Base-by-base conservation (phyloP, 257 asterid genomes). In the Misopates orontium region DNA sequence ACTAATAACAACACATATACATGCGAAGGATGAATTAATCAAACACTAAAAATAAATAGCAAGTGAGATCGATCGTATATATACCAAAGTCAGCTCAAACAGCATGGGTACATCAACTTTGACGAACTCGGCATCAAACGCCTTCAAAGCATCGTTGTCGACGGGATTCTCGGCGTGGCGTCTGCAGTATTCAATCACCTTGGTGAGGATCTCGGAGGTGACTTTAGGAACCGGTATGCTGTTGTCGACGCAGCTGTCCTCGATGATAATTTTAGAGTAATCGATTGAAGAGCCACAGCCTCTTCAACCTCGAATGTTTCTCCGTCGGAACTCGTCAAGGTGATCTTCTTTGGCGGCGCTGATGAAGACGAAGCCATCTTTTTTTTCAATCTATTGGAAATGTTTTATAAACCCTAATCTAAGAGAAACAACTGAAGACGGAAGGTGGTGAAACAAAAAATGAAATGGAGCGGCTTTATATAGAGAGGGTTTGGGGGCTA, bases 1-100 rank as follows among this genome's bases (percentile, higher is more conserved):
- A n/a, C n/a, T n/a, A n/a, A n/a, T n/a, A 28, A 2, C 36, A 28
- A 28, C 36, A 28, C 36, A 28, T 2, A 28, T 28, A 28, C 36
- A 28, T 6, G 6, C 4, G 6, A 28, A 28, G 2, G 36, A 28
- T 28, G 36, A 2, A 28, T 2, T 28, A 6, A 6, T 28, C 36
- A 28, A 28, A 28, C n/a, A n/a, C 36, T 28, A 2, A 28, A 28
- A 28, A 28, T 28, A 28, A 2, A 28, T 28, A 28, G 36, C 2
- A 2, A 4, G 15, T 5, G 14, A 13, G 14, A 10, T 3, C 13
- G 11, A 7, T n/a, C n/a, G n/a, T n/a, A n/a, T n/a, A 0, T 9
- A 65, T 54, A 88, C 96, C 92, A 79, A 17, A 14, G 86, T 80
- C 18, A 88, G 80, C 45, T 82, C 92, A 40, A 86, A 86, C 53